Percentiles rank a stretch among this genome's conserved stretches.
Evolutionary conservation across 2,329 filamentous ascomycete species (phyloP).

Genomic region (Aquanectria penicillioides): DNA sequence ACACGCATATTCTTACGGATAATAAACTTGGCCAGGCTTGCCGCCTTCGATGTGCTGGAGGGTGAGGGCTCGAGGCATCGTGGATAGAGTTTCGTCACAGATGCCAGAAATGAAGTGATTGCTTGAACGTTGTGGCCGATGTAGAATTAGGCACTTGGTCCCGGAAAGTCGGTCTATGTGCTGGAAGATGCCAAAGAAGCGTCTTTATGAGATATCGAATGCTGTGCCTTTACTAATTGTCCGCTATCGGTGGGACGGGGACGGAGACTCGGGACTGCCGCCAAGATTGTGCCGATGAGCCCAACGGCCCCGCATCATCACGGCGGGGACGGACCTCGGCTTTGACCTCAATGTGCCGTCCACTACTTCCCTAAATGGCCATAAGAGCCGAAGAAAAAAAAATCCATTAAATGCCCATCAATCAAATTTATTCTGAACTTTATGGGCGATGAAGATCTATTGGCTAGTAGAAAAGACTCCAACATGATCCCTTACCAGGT

Average conservation of each 20-base stretch:
- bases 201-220: background rate
- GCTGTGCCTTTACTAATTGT: slow-evolving; percentile 9
- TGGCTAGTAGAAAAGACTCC: too few species aligned
- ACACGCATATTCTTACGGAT: slow-evolving; percentile 64
- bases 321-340: slow-evolving; percentile 16
- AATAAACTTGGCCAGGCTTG: slow-evolving; percentile 90
- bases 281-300: slow-evolving; percentile 9
- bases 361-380: background rate
- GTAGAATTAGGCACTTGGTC: background rate
- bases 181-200: background rate
- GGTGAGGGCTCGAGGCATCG: slow-evolving; percentile 67
- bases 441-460: too few species aligned
- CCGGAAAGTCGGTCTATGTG: background rate
- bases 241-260: slow-evolving; percentile 1
- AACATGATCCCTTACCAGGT: too few species aligned
- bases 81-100: slow-evolving; percentile 4
- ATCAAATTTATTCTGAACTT: too few species aligned
- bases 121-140: background rate
- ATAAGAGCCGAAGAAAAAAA: background rate
- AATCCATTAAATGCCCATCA: too few species aligned
- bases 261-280: slow-evolving; percentile 5
- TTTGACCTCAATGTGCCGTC: background rate
- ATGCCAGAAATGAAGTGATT: background rate
- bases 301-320: slow-evolving; percentile 20
- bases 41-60: slow-evolving; percentile 75